Base-by-base conservation (phyloP, 169 alveolate species). In the Eimeria brunetti region DNA sequence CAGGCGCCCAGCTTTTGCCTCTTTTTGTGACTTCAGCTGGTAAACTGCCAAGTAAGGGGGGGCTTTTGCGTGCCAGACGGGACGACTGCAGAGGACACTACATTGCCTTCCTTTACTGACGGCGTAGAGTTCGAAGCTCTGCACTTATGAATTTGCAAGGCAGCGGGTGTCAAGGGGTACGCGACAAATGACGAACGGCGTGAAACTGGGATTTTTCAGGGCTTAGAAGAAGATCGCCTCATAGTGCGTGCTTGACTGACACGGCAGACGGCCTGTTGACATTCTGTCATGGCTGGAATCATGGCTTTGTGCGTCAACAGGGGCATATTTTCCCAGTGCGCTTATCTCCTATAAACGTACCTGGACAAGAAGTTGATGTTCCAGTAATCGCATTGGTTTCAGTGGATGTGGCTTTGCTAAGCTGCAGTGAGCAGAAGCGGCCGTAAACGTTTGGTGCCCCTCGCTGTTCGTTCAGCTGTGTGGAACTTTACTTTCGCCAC, bases 21-120 rank as follows among this genome's bases (percentile, higher is more conserved):
- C 30, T 18, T 27, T 53, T 24, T 89, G 94, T 33, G 94, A 33
- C 33, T 71, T 49, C 89, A 93, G 96, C 96, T 93, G 41, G 81
- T 78, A 44, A 93, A 64, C 64, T 93, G 96, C 69, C 96, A 93
- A 38, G 93, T 93, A 12, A 75, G 96, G 22, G 93, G 83, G 27
- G 96, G 96, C 80, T 93, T 81, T 73, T 69, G 93, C 69, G 96
- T 93, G 89, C 96, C 96, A 18, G 88, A 88, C 53, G 93, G 93
- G 49, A 93, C 96, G 51, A 88, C 49, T 36, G 96, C 96, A 56
- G 96, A 93, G 62, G 96, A 93, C 81, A 88, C 89, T 24, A 81
- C 91, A n/a, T n/a, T 93, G 41, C 96, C 96, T n/a, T 62, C 91
- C 41, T 84, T 91, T 49, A 41, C 86, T 1, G 95, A 91, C 60